Evolutionary conservation across 176 grass and related monocot species (phyloP).

Genomic region (Aegilops bicornis): DNA sequence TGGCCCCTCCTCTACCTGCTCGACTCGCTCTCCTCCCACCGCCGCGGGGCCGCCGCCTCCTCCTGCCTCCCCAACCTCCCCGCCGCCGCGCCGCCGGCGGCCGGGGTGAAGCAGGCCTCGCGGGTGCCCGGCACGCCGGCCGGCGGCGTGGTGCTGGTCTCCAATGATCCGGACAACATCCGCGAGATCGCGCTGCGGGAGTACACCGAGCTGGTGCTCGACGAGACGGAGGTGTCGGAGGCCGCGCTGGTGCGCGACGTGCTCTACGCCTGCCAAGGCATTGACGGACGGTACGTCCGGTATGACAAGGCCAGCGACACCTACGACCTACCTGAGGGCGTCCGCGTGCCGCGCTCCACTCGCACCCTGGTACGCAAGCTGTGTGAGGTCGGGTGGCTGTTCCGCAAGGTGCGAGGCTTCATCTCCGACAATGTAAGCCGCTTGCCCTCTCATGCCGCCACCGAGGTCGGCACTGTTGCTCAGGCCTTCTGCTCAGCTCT

Average conservation of each 20-base stretch:
- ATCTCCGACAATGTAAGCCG: conserved; percentile 57
- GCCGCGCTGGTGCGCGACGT: conserved; percentile 86
- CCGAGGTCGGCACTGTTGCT: conserved; percentile 69
- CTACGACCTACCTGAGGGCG: conserved; percentile 77
- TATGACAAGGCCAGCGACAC: conserved; percentile 58
- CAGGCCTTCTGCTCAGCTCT: conserved; percentile 93
- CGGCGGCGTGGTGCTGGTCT: conserved; percentile 71
- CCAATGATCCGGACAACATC: conserved; percentile 85
- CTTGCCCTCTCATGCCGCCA: conserved; percentile 44
- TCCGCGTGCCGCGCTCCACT: conserved; percentile 80
- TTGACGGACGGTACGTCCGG: conserved; percentile 78
- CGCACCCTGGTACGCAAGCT: conserved; percentile 82
- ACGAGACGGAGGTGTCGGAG: conserved; percentile 80
- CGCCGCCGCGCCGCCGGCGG: conserved; percentile 15
- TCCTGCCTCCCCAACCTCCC: conserved; percentile 36
- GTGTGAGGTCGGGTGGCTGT: conserved; percentile 88
- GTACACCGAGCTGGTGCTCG: conserved; percentile 90
- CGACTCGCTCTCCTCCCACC: conserved; percentile 76
- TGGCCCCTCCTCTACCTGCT: conserved; percentile 94
- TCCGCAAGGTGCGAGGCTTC: conserved; percentile 77
- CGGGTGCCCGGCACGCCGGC: conserved; percentile 40
- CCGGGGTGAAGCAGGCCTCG: background rate
- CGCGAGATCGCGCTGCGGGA: conserved; percentile 87
- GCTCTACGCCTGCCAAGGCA: conserved; percentile 94
- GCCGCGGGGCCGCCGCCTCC: conserved; percentile 31